Base-by-base conservation (phyloP, 2,329 filamentous ascomycete genomes). In the Aspergillus amoenus region DNA sequence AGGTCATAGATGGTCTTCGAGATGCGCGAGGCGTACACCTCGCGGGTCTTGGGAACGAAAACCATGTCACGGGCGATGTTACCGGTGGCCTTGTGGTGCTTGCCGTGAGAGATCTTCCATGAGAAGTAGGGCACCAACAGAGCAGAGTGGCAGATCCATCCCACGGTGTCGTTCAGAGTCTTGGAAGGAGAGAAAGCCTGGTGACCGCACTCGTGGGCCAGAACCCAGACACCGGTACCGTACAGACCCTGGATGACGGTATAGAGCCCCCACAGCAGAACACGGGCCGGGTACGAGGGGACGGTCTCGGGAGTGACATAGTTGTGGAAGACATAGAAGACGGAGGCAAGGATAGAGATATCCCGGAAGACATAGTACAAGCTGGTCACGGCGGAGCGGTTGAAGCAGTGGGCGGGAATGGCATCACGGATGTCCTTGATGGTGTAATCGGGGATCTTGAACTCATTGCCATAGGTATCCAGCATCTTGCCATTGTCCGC, bases 51-150 rank as follows among this genome's bases (percentile, higher is more conserved):
- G 59, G 94, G 94, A n/a, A 97, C 83, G 74, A 97, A 97, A 62
- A 97, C 94, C 94, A 99, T 99, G 79, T 99, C 94, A 66, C 93
- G 91, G 79, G 95, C 92, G 79, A 99, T 88, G 83, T 99, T 86
- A 68, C 93, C 94, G 40, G 94, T 99, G 63, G 93, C 92, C 85
- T 97, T 97, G 89, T 99, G 94, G 82, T 99, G 94, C 86, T 96
- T 96, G 81, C 91, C 90, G 81, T 99, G 94, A 65, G 92, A 96
- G 78, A 97, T 93, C 81, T 99, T 96, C 94, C 94, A 99, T 73
- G 91, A 96, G 82, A 97, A 99, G 82, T 97, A 99, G 21, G 94
- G 94, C 48, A 99, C 93, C 56, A 97, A 82, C 40, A 97, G 86
- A 44, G 86, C 77, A 39, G 93, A 96, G 81, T 97, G 93, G 67